Evolutionary conservation across 805 yeast genomes (phyloP).

Genomic region (Tetrapisispora arboricola): DNA sequence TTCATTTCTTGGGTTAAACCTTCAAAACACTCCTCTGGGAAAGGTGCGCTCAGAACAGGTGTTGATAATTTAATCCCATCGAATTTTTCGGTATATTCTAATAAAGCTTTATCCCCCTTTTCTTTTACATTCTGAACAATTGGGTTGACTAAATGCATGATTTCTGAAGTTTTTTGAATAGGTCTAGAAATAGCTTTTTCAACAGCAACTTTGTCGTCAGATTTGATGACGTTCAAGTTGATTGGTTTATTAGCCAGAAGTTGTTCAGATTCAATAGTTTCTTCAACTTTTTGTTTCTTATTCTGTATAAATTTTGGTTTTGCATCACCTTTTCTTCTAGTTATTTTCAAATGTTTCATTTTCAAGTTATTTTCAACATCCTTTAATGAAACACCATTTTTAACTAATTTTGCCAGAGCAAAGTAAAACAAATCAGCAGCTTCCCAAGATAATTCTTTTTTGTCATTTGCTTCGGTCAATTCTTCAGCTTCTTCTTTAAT

Average conservation of each 20-base stretch:
- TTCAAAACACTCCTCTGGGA: conserved; percentile 64
- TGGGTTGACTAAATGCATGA: conserved; percentile 86
- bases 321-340: conserved; percentile 94
- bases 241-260: conserved; percentile 15
- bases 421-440: conserved; percentile 87
- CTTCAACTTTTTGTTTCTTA: conserved; percentile 15
- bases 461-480: conserved; percentile 67
- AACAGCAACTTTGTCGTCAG: conserved; percentile 33
- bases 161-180: conserved; percentile 87
- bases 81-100: conserved; percentile 85
- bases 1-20: conserved; percentile 64
- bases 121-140: conserved; percentile 68
- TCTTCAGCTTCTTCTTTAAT: conserved; percentile 96
- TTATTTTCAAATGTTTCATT: conserved; percentile 71
- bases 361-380: conserved; percentile 83
- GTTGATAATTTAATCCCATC: conserved; percentile 66
- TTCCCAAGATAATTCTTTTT: conserved; percentile 83
- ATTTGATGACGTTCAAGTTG: conserved; percentile 18
- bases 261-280: conserved; percentile 8
- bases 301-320: conserved; percentile 59
- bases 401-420: conserved; percentile 60
- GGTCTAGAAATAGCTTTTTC: conserved; percentile 73
- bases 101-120: conserved; percentile 76
- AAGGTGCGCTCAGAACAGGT: conserved; percentile 83
- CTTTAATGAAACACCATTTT: conserved; percentile 65